Percentiles rank a stretch among this genome's conserved stretches.
Conservation (phyloP, 345 rosid species). For the Toxicodendron radicans region DNA sequence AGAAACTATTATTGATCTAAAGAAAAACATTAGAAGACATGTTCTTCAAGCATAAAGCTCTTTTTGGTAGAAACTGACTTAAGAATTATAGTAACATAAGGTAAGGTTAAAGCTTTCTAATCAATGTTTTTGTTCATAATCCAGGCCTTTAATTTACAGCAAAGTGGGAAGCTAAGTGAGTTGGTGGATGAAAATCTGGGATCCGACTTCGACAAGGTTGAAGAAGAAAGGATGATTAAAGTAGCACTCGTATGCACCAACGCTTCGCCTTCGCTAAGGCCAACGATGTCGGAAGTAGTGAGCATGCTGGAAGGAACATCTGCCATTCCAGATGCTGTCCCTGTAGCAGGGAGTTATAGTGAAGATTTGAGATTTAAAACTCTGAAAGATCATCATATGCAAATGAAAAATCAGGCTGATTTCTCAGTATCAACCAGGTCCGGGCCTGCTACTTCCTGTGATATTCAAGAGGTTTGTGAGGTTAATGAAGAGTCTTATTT, state of each 20-base stretch:
- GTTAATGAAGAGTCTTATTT: conserved; percentile 16
- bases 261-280: conserved; percentile 48
- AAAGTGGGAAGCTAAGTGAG: conserved; percentile 37
- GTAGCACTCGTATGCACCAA: conserved; percentile 52
- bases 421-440: not conserved
- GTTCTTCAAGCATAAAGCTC: no score
- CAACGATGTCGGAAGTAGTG: conserved; percentile 61
- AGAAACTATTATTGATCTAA: no score
- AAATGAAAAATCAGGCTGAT: not conserved
- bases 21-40: no score
- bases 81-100: no score
- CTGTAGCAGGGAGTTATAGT: conserved; percentile 30
- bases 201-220: conserved; percentile 37
- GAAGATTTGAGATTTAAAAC: conserved; percentile 50
- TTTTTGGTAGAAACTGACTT: no score
- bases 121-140: not conserved
- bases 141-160: conserved; percentile 47
- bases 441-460: conserved; percentile 6
- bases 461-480: not conserved
- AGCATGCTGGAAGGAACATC: conserved; percentile 49
- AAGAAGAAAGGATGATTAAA: conserved; percentile 43
- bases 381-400: conserved; percentile 10
- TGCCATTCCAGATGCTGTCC: conserved; percentile 36
- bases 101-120: not conserved
- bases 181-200: conserved; percentile 46